These are phyloP conservation scores for Chlorella sp. DNA, from an alignment of 139 green algal genomes.

Conservation along the genomic window DNA sequence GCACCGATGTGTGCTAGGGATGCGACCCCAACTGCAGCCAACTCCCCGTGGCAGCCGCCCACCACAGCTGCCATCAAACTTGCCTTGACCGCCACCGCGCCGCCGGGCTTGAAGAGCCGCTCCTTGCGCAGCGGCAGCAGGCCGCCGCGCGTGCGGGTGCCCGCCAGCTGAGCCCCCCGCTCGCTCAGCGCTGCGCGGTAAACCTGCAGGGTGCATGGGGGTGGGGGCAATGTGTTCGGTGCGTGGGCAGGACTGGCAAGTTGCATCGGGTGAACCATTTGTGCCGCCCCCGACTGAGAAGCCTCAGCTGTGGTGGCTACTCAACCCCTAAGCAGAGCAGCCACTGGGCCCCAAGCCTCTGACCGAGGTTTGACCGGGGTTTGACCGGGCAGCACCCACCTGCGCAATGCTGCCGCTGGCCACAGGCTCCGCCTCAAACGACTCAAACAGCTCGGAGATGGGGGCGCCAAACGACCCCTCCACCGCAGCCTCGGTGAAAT, in stretches of 20 bases:
- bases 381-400: neutral
- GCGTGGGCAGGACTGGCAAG: too few species aligned
- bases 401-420: conserved; percentile 96
- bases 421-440: conserved; percentile 84
- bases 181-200: conserved; percentile 65
- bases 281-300: too few species aligned
- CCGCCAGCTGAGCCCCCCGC: conserved; percentile 24
- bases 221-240: too few species aligned
- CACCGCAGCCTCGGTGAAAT: conserved; percentile 51
- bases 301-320: too few species aligned
- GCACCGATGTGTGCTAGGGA: too few species aligned
- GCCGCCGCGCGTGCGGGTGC: conserved; percentile 10
- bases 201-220: conserved; percentile 59
- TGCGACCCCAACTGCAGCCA: too few species aligned
- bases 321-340: too few species aligned
- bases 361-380: too few species aligned
- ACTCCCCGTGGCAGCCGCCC: too few species aligned
- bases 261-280: too few species aligned
- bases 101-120: neutral
- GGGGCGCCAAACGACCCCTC: conserved; percentile 76
- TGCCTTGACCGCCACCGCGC: conserved; percentile 76
- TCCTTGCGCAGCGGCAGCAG: conserved; percentile 45
- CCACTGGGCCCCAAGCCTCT: too few species aligned
- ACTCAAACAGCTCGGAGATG: conserved; percentile 84
- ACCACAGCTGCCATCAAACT: conserved; percentile 49